These are phyloP conservation scores for Alternaria brassicae DNA, from an alignment of 2,329 filamentous ascomycete species.

Conservation along the genomic window DNA sequence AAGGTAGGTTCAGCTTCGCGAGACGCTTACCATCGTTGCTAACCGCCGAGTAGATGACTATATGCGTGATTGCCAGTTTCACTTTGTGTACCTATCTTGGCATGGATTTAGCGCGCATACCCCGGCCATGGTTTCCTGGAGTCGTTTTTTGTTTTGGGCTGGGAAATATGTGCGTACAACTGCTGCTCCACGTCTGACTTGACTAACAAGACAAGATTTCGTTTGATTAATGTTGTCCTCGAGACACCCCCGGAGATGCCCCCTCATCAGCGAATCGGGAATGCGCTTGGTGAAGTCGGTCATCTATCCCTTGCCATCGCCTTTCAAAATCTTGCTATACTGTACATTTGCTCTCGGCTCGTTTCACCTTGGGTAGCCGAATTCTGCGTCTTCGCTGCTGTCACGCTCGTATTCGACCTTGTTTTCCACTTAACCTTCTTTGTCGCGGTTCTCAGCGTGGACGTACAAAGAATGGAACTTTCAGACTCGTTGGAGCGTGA, in stretches of 20 bases:
- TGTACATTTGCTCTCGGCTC: conserved; percentile 69
- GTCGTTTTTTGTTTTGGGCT: conserved; percentile 79
- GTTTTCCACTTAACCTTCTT: conserved; percentile 83
- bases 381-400: conserved; percentile 77
- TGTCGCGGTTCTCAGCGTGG: conserved; percentile 77
- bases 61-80: conserved; percentile 80
- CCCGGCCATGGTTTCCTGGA: conserved; percentile 75
- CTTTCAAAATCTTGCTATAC: conserved; percentile 71
- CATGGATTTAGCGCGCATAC: conserved; percentile 77
- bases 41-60: conserved; percentile 57
- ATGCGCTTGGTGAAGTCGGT: conserved; percentile 76
- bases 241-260: conserved; percentile 72
- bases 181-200: neutral
- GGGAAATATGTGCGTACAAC: conserved; percentile 67
- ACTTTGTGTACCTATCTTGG: conserved; percentile 78
- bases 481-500: conserved; percentile 69
- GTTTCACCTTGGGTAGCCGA: conserved; percentile 75
- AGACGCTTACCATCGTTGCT: conserved; percentile 10
- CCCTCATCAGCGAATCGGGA: conserved; percentile 72
- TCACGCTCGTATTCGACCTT: conserved; percentile 78
- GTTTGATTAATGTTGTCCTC: conserved; percentile 79
- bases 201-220: conserved; percentile 58
- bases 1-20: conserved; percentile 56
- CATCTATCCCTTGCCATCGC: conserved; percentile 73
- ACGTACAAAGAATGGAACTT: conserved; percentile 77